Evolutionary conservation across 768 basidiomycete species (phyloP), one percentile per base, ranked within the genome.

Genomic region (Rhodocollybia butyracea): DNA sequence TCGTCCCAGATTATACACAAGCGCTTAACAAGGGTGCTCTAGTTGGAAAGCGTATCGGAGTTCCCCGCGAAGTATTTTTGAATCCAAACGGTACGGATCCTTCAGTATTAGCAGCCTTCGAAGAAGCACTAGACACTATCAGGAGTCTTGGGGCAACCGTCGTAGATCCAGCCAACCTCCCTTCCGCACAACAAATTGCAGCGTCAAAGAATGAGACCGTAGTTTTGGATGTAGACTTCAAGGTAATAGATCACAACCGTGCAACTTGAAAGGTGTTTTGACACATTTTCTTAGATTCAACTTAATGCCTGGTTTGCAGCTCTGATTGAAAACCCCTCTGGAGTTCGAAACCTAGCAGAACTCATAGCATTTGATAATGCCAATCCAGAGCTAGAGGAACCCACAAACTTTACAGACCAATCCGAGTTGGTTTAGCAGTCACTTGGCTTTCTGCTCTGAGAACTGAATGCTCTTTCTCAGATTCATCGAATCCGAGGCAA

Each of bases 141-240:
- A 62, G 66, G 32, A 57, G 58, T 3, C 67, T 81, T 1, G 80
- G 80, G 2, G 79, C 79, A 1, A 75, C 77, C 1, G 70, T 88
- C 3, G 73, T 87, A 6, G 85, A 88, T 61, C 83, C 84, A 1
- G 81, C 83, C 1, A 82, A 86, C 56, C 3, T 81, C 15, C 78
- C 82, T 0, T 79, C 79, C 27, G 80, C 78, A 2, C 72, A 76
- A 0, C 81, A 82, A 52, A 74, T 83, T 12, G 61, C 73, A 19
- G 56, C 59, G 3, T 78, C 79, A 0, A 75, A 76, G 13, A 82
- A 83, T 54, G 84, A 87, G 63, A 78, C 72, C 0, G 65, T 81
- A 15, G 85, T 86, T 2, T 58, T 83, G n/a, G 60, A 71, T 11
- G 68, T 73, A 0, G 84, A 87, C 58, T 82, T 87, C 69, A 87